Evolutionary conservation across 106 monocot genomes (phyloP), one percentile per base, ranked within the genome.

Genomic region (Allium fistulosum): DNA sequence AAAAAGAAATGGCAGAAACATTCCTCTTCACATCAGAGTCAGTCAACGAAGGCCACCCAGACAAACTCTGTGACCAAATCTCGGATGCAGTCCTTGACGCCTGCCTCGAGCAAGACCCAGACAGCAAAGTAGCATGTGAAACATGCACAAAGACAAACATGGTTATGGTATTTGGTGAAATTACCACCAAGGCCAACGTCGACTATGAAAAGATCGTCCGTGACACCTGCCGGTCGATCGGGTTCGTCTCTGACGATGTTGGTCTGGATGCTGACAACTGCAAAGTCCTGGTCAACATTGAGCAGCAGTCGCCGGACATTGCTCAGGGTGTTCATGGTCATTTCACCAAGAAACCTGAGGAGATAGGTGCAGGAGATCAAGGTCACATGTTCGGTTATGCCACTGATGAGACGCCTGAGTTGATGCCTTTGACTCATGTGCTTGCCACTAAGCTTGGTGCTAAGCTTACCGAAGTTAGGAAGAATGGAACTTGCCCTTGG

Each of bases 141-240:
- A 78, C 78, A 67, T 78, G 78, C 78, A 67, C 78, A 17, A 78
- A 78, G 72, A 78, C 78, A 45, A 78, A 78, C 78, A 78, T 78
- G 78, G 78, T 78, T 53, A 78, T 78, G 78, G 78, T 78, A 17
- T 78, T 78, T 14, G 79, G 73, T 11, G 79, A 79, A 74, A 79
- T 79, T 63, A 79, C 79, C 53, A 79, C 79, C 69, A 79, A 79
- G 78, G 78, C 78, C 46, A 53, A 37, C 4, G 72, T 78, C 11
- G 72, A 78, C 72, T 78, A 78, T 37, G 79, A 79, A 62, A 73
- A 79, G 79, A 79, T 79, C 13, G 79, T 74, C 27, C 79, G 79
- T 26, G 73, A 73, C 61, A 78, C 78, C 49, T 78, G 78, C 67
- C 78, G 78, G 13, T 17, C 5, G 53, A 78, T 78, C 10, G 79